Evolutionary conservation across 805 yeast genomes (phyloP), one percentile per base, ranked within the genome.

Genomic region (Phaffomyces thermotolerans): DNA sequence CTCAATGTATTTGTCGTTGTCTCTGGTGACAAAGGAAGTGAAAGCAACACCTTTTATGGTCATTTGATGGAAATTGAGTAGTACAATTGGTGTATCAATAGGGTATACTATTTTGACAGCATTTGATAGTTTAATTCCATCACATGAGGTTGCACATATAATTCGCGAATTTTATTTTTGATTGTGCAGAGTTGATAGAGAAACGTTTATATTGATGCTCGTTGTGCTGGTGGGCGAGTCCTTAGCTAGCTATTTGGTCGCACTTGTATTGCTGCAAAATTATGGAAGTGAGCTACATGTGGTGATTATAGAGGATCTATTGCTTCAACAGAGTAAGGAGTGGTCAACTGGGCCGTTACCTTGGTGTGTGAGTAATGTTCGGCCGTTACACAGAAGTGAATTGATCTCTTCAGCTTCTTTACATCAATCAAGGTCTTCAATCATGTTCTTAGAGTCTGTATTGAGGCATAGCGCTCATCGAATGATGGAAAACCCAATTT

Each of bases 11-110:
- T 60, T 57, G 8, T 59, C 62, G 4, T 71, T 65, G 52, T 72
- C 73, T 40, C 67, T 63, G 9, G 89, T 79, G 36, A 78, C 78
- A 43, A 83, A 65, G 33, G 91, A 81, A 23, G 77, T 67, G 56
- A 76, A 79, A 24, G 84, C 76, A 40, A 79, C 68, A 43, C 71
- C 69, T 6, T 49, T 36, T 13, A 57, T 45, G 4, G 60, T 31
- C 62, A 58, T 57, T 37, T 10, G 42, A 29, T 30, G 31, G 9
- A 12, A 33, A 6, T 33, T 27, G 29, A 10, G 29, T 12, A 10
- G 2, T 10, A n/a, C n/a, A 27, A 27, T 27, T 27, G 29, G 13
- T 20, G 29, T 27, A 8, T 10, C 13, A 27, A 10, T 27, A 27
- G 14, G 1, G 2, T 8, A n/a, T 4, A 27, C 13, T 27, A 12